Percentiles rank a stretch among this genome's conserved stretches.
Evolutionary conservation across 106 monocot genomes (phyloP).

Genomic region (Phalaenopsis aphrodite): DNA sequence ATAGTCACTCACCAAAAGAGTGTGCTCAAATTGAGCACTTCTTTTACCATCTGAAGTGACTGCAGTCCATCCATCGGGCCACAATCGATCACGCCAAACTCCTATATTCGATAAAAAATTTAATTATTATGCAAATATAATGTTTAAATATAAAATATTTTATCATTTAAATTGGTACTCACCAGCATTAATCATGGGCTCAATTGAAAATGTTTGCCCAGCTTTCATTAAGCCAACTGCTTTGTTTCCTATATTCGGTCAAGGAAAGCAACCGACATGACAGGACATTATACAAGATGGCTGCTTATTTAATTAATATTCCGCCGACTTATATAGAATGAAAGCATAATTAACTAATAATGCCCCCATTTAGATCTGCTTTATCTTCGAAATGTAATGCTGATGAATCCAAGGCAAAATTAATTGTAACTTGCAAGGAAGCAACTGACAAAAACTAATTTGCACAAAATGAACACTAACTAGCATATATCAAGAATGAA

Average conservation of each 20-base stretch:
- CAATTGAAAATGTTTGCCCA: slow-evolving; percentile 96
- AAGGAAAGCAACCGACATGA: slow-evolving; percentile 13
- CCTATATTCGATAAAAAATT: slow-evolving; percentile 30
- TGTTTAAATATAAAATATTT: background rate
- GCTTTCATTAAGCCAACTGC: slow-evolving; percentile 98
- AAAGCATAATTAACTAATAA: background rate
- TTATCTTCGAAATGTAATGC: background rate
- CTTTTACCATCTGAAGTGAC: slow-evolving; percentile 92
- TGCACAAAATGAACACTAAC: background rate
- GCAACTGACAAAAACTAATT: background rate
- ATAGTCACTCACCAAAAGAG: slow-evolving; percentile 67
- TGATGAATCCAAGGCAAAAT: background rate
- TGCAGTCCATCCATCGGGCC: slow-evolving; percentile 99
- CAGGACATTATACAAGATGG: background rate
- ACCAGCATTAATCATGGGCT: slow-evolving; percentile 99
- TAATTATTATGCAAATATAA: background rate
- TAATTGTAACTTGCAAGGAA: background rate
- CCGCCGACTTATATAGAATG: background rate
- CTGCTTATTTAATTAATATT: background rate
- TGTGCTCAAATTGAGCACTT: slow-evolving; percentile 99
- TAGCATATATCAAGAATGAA: background rate
- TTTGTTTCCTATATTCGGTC: slow-evolving; percentile 68
- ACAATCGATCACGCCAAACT: slow-evolving; percentile 82
- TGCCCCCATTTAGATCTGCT: background rate
- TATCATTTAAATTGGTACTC: background rate